phyloP scores from a whole-genome alignment of 768 basidiomycete genomes.

The Lepiota venenata region DNA sequence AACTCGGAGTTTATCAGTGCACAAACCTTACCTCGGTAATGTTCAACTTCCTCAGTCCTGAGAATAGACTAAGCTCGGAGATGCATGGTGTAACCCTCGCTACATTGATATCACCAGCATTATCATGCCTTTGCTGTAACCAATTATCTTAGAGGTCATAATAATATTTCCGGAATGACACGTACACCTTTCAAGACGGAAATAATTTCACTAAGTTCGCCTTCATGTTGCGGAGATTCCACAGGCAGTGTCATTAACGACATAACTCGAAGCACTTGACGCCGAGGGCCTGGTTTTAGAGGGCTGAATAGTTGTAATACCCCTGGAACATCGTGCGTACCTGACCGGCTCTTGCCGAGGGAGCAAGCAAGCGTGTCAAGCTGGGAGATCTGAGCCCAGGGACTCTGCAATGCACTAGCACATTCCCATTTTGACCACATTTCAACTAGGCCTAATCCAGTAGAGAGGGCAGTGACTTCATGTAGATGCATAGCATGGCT shows the following conservation, averaged over 20 bases:
- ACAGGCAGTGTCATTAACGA: constrained; percentile 27
- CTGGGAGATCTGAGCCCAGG: constrained; percentile 12
- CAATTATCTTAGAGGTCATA: background rate
- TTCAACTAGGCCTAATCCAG: constrained; percentile 68
- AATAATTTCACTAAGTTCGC: constrained; percentile 13
- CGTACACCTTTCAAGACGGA: constrained; percentile 17
- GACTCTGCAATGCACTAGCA: constrained; percentile 17
- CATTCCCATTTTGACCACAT: constrained; percentile 61
- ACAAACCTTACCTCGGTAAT: background rate
- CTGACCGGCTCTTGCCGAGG: constrained; percentile 16
- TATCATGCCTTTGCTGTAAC: background rate
- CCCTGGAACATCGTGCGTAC: constrained; percentile 10
- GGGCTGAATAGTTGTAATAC: constrained; percentile 1
- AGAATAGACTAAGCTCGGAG: background rate
- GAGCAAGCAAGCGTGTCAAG: constrained; percentile 22
- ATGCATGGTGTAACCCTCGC: background rate
- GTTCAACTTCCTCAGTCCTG: background rate
- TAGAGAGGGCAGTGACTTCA: constrained; percentile 50
- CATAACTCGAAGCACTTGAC: constrained; percentile 38
- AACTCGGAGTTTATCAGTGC: background rate
- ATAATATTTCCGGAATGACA: background rate
- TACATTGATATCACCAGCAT: constrained; percentile 17
- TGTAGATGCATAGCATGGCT: constrained; percentile 37
- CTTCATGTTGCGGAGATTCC: constrained; percentile 16
- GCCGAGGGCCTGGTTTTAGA: constrained; percentile 29